Conservation (phyloP, 2,329 filamentous ascomycete species). For the Pseudogymnoascus sp. region DNA sequence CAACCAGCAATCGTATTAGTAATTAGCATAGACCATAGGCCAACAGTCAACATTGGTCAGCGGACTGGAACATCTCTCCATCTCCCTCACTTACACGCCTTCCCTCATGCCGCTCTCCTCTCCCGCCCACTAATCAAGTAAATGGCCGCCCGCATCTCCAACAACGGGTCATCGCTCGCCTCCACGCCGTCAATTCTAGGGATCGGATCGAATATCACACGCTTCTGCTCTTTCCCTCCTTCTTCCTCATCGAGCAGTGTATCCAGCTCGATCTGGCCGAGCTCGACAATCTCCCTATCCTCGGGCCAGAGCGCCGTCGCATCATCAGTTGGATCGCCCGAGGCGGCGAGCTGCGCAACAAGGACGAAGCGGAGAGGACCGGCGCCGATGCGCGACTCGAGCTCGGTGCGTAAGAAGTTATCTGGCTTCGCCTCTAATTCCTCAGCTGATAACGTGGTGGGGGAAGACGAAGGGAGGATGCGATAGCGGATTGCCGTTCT, state of each 20-base stretch:
- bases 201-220: constrained; percentile 49
- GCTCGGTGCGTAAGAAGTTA: constrained; percentile 42
- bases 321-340: constrained; percentile 39
- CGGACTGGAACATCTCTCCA: neutral
- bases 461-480: constrained; percentile 37
- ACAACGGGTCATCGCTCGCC: constrained; percentile 43
- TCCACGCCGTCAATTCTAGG: constrained; percentile 46
- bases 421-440: constrained; percentile 30
- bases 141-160: constrained; percentile 46
- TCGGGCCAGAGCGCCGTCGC: constrained; percentile 45
- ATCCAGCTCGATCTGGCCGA: constrained; percentile 41
- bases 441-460: constrained; percentile 31
- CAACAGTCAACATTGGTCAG: neutral
- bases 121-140: constrained; percentile 48
- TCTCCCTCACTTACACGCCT: constrained; percentile 18
- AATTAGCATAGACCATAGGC: neutral
- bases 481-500: constrained; percentile 40
- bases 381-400: constrained; percentile 30
- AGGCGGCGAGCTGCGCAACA: constrained; percentile 40
- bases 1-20: neutral
- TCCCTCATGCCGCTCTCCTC: constrained; percentile 34
- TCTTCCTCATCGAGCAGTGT: constrained; percentile 32
- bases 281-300: constrained; percentile 38
- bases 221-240: constrained; percentile 37
- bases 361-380: constrained; percentile 38